A percentile compares a stretch with the other conserved stretches of the same genome.
phyloP scores from a whole-genome alignment of 1,284 basidiomycete species.

The Peniophora sp. region DNA sequence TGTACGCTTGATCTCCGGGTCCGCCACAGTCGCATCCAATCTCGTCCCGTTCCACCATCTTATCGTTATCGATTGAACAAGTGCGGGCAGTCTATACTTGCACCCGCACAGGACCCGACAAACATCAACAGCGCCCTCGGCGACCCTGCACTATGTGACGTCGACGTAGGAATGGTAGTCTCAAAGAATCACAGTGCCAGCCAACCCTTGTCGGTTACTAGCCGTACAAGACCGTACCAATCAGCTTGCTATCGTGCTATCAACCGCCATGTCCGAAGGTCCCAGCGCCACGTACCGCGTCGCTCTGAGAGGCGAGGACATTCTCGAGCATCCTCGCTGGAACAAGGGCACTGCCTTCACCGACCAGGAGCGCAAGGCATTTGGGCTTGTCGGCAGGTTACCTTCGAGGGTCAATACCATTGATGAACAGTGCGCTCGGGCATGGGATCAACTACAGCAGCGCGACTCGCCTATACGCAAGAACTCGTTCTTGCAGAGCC shows the following conservation, averaged over 20 bases:
- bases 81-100: no score
- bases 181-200: neutral
- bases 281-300: constrained; percentile 28
- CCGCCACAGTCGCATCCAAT: no score
- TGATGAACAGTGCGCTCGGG: constrained; percentile 68
- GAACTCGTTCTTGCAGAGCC: constrained; percentile 64
- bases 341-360: constrained; percentile 76
- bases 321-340: constrained; percentile 59
- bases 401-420: constrained; percentile 70
- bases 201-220: neutral
- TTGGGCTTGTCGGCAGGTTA: constrained; percentile 72
- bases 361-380: constrained; percentile 52
- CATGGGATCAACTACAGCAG: constrained; percentile 55
- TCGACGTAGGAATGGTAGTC: neutral
- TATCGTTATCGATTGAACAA: no score
- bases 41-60: no score
- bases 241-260: neutral
- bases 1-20: no score
- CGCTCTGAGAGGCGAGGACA: constrained; percentile 46
- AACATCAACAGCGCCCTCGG: no score
- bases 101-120: no score
- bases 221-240: neutral
- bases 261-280: constrained; percentile 2
- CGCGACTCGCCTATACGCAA: constrained; percentile 47
- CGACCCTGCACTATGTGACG: neutral